phyloP scores from a whole-genome alignment of 371 early-diverging fungal genomes.

The Mortierella sp. region DNA sequence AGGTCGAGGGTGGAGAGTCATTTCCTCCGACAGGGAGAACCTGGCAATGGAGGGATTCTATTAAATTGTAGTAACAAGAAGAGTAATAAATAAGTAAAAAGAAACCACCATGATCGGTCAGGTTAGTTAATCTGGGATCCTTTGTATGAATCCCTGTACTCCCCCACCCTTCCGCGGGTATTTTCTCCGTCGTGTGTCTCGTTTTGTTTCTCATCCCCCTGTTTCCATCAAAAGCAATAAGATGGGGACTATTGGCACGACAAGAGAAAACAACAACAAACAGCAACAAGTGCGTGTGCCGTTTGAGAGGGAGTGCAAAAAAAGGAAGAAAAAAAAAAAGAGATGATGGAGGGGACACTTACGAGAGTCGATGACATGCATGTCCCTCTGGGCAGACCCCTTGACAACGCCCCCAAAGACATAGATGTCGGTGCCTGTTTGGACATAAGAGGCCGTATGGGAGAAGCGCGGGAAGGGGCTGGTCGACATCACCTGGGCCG shows the following conservation, averaged over 20 bases:
- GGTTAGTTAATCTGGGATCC: neutral
- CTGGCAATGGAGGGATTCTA: slow-evolving; percentile 48
- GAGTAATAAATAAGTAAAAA: neutral
- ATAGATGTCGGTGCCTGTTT: slow-evolving; percentile 65
- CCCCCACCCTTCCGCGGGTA: neutral
- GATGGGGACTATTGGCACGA: neutral
- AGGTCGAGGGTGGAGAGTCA: slow-evolving; percentile 36
- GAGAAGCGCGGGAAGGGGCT: slow-evolving; percentile 68
- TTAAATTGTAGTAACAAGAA: neutral
- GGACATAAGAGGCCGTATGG: slow-evolving; percentile 67
- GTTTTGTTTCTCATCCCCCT: neutral
- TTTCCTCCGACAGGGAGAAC: slow-evolving; percentile 22
- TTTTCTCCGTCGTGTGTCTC: neutral
- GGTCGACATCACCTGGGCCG: slow-evolving; percentile 27
- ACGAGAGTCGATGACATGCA: slow-evolving; percentile 75
- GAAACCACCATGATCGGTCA: neutral
- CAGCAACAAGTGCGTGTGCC: neutral
- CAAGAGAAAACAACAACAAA: neutral
- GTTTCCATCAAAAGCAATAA: neutral
- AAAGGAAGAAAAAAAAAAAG: neutral
- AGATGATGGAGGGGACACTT: slow-evolving; percentile 31
- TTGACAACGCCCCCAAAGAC: slow-evolving; percentile 72
- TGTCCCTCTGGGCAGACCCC: slow-evolving; percentile 63
- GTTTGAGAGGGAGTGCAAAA: neutral
- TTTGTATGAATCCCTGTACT: neutral